Conservation (phyloP, 495 filamentous ascomycete species). For the Daldinia concentrica region DNA sequence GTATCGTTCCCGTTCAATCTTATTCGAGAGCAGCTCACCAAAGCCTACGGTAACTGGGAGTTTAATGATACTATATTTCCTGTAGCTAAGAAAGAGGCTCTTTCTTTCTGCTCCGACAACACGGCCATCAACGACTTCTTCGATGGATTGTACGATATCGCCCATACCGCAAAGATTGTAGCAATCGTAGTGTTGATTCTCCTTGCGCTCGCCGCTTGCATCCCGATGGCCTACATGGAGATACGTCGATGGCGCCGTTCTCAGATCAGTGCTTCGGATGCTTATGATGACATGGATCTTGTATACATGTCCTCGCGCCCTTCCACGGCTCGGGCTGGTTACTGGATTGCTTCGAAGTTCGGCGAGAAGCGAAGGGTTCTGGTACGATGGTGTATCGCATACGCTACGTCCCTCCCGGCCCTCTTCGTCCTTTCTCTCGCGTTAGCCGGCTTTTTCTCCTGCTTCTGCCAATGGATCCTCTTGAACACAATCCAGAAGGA, state of each 20-base stretch:
- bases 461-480: slow-evolving; percentile 84
- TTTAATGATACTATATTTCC: slow-evolving; percentile 83
- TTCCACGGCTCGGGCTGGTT: slow-evolving; percentile 72
- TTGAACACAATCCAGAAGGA: slow-evolving; percentile 76
- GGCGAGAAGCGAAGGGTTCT: slow-evolving; percentile 73
- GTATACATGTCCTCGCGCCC: slow-evolving; percentile 88
- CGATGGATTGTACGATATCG: slow-evolving; percentile 68
- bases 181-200: slow-evolving; percentile 77
- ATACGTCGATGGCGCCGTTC: slow-evolving; percentile 80
- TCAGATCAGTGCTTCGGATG: slow-evolving; percentile 68
- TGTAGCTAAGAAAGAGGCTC: slow-evolving; percentile 77
- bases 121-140: slow-evolving; percentile 90
- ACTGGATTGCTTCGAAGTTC: slow-evolving; percentile 76
- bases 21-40: slow-evolving; percentile 74
- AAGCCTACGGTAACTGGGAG: slow-evolving; percentile 70
- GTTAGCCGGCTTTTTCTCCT: slow-evolving; percentile 83
- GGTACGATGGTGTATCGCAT: slow-evolving; percentile 85
- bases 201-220: slow-evolving; percentile 73
- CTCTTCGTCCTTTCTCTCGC: slow-evolving; percentile 88
- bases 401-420: slow-evolving; percentile 83
- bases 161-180: slow-evolving; percentile 70
- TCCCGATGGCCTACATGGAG: slow-evolving; percentile 83
- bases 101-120: slow-evolving; percentile 90
- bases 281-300: slow-evolving; percentile 83
- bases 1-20: slow-evolving; percentile 82